Conservation (phyloP, 495 filamentous ascomycete genomes). For the Xylaria palmicola region DNA sequence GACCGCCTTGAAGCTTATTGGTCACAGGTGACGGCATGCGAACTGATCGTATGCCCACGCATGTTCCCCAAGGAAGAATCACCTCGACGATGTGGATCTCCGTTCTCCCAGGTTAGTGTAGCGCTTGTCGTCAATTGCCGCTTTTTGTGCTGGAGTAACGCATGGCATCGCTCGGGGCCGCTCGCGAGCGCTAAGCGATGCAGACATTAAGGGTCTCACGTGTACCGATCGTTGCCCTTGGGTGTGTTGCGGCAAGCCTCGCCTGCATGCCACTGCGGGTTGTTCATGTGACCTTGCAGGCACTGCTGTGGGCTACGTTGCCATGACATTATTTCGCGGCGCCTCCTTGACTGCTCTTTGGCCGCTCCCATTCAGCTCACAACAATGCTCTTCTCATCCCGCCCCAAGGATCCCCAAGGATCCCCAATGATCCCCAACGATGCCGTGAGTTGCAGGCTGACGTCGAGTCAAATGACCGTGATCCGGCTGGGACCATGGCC, state of each 20-base stretch:
- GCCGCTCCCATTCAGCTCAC: slow-evolving; percentile 1
- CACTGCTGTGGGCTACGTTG: not conserved
- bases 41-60: slow-evolving; percentile 7
- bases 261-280: not conserved
- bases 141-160: not conserved
- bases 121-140: not conserved
- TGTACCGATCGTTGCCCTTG: not conserved
- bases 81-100: not conserved
- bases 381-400: not conserved
- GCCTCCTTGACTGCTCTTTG: not conserved
- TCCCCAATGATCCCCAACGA: not conserved
- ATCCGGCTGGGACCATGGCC: not conserved
- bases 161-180: not conserved
- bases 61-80: not conserved
- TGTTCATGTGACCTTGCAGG: slow-evolving; percentile 8
- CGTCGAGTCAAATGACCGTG: not conserved
- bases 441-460: not conserved
- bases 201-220: not conserved
- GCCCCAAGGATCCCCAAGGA: too few relatives aligned
- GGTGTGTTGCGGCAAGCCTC: not conserved
- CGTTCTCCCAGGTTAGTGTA: not conserved
- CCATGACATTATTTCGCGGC: not conserved
- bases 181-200: not conserved
- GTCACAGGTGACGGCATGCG: slow-evolving; percentile 3
- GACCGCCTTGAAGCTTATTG: slow-evolving; percentile 8